Evolutionary conservation across 345 rosid species (phyloP).

Genomic region (Lepidium aucheri): DNA sequence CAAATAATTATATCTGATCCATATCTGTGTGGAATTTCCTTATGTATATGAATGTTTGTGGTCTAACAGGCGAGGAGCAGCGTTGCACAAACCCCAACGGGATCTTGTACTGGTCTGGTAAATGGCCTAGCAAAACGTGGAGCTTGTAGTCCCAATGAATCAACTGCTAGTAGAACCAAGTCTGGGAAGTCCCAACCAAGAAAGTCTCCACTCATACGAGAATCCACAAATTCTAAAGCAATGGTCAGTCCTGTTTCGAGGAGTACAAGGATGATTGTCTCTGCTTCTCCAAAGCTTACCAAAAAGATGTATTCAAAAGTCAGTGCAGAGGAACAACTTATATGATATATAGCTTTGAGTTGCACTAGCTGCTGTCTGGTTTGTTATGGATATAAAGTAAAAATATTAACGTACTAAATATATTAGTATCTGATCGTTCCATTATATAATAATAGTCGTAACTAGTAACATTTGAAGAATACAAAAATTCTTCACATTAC

Average conservation of each 20-base stretch:
- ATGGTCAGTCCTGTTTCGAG: conserved; percentile 33
- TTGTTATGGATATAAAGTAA: background rate
- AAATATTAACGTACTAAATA: background rate
- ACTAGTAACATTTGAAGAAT: too few relatives aligned
- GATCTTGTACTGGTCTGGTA: conserved; percentile 29
- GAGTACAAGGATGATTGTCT: conserved; percentile 25
- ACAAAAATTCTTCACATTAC: too few relatives aligned
- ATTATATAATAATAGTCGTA: too few relatives aligned
- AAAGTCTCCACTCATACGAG: conserved; percentile 31
- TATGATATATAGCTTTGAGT: conserved; percentile 15
- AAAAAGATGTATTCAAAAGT: conserved; percentile 34
- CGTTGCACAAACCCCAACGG: conserved; percentile 36
- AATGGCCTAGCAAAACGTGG: conserved; percentile 34
- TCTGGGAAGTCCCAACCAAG: conserved; percentile 41
- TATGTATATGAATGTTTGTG: conserved; percentile 4
- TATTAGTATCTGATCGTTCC: background rate
- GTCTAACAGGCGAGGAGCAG: conserved; percentile 50
- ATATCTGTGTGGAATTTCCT: background rate
- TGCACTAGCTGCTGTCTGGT: conserved; percentile 5
- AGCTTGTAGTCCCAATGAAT: conserved; percentile 31
- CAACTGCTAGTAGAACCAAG: conserved; percentile 30
- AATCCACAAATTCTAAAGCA: conserved; percentile 31
- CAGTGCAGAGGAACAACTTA: conserved; percentile 28
- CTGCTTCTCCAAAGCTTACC: conserved; percentile 34
- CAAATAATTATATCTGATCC: background rate